Conservation (phyloP, 2,329 filamentous ascomycete species). For the Claviceps maximensis region DNA sequence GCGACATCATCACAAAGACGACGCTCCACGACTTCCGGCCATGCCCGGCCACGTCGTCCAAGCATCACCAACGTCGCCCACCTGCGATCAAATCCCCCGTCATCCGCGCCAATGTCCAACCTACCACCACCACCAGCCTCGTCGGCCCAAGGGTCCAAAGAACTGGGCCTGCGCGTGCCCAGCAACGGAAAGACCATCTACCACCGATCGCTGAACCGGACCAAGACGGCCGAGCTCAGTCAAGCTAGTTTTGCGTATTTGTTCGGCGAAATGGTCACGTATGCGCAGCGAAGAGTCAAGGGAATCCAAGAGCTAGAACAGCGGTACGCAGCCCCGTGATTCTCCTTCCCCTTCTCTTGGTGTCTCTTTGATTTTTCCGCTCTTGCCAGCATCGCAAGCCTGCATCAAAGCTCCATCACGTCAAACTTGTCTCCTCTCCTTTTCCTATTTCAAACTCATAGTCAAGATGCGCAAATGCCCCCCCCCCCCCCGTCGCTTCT, state of each 20-base stretch:
- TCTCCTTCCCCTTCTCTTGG: neutral
- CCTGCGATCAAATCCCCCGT: neutral
- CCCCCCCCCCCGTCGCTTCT: too few species aligned
- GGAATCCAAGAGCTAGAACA: slow-evolving; percentile 91
- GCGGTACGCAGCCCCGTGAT: slow-evolving; percentile 41
- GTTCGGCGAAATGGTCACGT: slow-evolving; percentile 92
- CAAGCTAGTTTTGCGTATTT: slow-evolving; percentile 91
- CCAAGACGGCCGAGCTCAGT: slow-evolving; percentile 77
- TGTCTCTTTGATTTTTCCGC: neutral
- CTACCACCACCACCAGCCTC: slow-evolving; percentile 32
- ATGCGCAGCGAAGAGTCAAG: slow-evolving; percentile 80
- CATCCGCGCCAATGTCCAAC: slow-evolving; percentile 32
- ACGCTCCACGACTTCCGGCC: neutral
- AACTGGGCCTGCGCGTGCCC: slow-evolving; percentile 67
- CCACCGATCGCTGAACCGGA: slow-evolving; percentile 84
- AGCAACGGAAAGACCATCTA: slow-evolving; percentile 96
- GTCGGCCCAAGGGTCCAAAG: slow-evolving; percentile 24
- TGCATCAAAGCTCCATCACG: too few species aligned
- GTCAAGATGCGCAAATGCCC: too few species aligned
- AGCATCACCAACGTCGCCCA: neutral
- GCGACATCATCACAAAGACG: neutral
- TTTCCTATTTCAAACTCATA: too few species aligned
- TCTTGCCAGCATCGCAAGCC: neutral
- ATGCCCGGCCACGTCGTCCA: neutral
- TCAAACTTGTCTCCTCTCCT: too few species aligned